Conservation (phyloP, 139 green algal genomes). For the Closterium sp. region DNA sequence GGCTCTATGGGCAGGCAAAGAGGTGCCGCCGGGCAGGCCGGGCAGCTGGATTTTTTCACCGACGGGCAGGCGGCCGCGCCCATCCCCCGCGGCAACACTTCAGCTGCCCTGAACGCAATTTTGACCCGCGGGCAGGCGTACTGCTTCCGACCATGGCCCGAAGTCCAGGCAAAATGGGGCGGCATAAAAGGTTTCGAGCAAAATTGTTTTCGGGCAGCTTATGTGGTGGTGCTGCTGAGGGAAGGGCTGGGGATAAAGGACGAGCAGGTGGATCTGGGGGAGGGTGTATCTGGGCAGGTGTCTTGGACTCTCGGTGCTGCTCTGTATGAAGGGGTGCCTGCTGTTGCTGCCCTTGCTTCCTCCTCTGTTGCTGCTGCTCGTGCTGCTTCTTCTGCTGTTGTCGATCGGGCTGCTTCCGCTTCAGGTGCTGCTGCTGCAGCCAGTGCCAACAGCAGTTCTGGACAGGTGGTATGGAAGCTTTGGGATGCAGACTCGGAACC, state of each 20-base stretch:
- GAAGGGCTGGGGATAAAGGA: slow-evolving; percentile 64
- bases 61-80: slow-evolving; percentile 4
- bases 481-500: background rate
- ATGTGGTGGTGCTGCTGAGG: slow-evolving; percentile 67
- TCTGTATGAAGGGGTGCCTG: slow-evolving; percentile 60
- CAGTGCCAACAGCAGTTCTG: background rate
- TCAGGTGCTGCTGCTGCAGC: background rate
- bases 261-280: slow-evolving; percentile 55
- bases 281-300: slow-evolving; percentile 50
- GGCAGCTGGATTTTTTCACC: slow-evolving; percentile 40
- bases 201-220: slow-evolving; percentile 82
- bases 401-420: background rate
- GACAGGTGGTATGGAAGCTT: background rate
- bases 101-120: slow-evolving; percentile 52
- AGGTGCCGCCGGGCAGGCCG: slow-evolving; percentile 7
- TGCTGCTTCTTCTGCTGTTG: background rate
- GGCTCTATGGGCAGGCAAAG: slow-evolving; percentile 10
- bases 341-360: background rate
- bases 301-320: slow-evolving; percentile 78
- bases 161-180: slow-evolving; percentile 32
- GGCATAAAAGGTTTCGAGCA: slow-evolving; percentile 65
- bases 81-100: background rate
- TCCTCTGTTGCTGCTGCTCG: background rate
- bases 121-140: background rate
- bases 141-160: slow-evolving; percentile 29